These are phyloP conservation scores for Craterostigma plantagineum DNA, from an alignment of 257 asterid species.

Conservation along the genomic window DNA sequence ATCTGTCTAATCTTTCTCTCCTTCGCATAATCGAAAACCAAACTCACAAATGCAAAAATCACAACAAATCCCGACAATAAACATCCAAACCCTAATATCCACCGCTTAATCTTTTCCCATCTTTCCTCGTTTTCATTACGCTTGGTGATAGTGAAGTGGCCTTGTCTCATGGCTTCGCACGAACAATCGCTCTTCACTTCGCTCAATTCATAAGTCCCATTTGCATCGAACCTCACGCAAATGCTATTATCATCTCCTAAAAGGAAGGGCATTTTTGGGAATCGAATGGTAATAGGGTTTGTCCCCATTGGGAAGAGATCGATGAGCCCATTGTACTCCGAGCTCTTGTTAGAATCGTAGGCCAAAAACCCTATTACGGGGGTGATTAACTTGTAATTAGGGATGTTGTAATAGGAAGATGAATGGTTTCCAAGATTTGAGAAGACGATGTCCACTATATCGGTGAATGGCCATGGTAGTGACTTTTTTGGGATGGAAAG, in stretches of 20 bases:
- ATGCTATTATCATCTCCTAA: slow-evolving; percentile 8
- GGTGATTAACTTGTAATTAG: slow-evolving; percentile 28
- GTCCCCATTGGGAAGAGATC: slow-evolving; percentile 16
- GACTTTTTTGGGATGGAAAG: slow-evolving; percentile 28
- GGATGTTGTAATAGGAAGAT: slow-evolving; percentile 32
- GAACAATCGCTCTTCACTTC: slow-evolving; percentile 9
- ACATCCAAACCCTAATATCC: slow-evolving; percentile 33
- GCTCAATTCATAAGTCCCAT: slow-evolving; percentile 35
- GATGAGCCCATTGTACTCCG: slow-evolving; percentile 8
- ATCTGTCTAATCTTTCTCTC: slow-evolving; percentile 13
- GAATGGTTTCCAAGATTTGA: slow-evolving; percentile 62
- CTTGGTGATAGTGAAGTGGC: slow-evolving; percentile 53
- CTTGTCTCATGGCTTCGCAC: slow-evolving; percentile 29
- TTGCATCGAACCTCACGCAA: slow-evolving; percentile 38
- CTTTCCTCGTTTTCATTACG: slow-evolving; percentile 15
- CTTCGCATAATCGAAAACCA: slow-evolving; percentile 12
- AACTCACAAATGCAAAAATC: slow-evolving; percentile 11
- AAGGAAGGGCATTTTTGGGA: slow-evolving; percentile 12
- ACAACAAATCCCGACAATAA: slow-evolving; percentile 15
- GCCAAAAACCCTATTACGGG: slow-evolving; percentile 58
- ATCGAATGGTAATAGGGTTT: slow-evolving; percentile 24
- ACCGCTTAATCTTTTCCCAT: slow-evolving; percentile 20
- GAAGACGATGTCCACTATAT: slow-evolving; percentile 40
- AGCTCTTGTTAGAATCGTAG: slow-evolving; percentile 25
- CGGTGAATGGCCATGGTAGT: slow-evolving; percentile 36